These are phyloP conservation scores for Lathyrus tuberosus DNA, from an alignment of 306 rosid genomes.

Conservation along the genomic window DNA sequence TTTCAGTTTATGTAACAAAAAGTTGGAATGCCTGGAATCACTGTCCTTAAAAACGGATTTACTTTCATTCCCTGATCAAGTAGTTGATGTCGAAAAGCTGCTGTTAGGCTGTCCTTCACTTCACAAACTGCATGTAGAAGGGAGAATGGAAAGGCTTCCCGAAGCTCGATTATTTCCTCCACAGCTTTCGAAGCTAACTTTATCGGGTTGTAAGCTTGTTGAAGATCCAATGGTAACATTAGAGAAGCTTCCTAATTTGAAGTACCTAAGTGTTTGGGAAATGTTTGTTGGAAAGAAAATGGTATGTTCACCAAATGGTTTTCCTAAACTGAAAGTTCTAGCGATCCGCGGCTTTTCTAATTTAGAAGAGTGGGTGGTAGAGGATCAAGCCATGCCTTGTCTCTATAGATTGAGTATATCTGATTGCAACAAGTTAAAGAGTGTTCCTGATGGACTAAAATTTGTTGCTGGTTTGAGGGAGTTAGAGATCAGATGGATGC, in stretches of 20 bases:
- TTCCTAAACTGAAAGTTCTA: slow-evolving; percentile 52
- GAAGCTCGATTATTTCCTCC: background rate
- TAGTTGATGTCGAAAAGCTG: slow-evolving; percentile 39
- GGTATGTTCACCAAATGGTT: slow-evolving; percentile 48
- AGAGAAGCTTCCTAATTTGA: slow-evolving; percentile 52
- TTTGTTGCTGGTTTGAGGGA: slow-evolving; percentile 41
- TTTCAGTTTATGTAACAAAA: slow-evolving; percentile 34
- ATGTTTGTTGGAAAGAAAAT: slow-evolving; percentile 43
- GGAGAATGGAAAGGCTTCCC: slow-evolving; percentile 25
- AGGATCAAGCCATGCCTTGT: slow-evolving; percentile 45
- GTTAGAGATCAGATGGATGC: slow-evolving; percentile 49
- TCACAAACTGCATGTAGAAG: slow-evolving; percentile 39
- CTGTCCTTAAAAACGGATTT: slow-evolving; percentile 40
- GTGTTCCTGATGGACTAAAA: slow-evolving; percentile 56
- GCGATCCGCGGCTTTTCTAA: slow-evolving; percentile 28
- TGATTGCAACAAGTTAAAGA: slow-evolving; percentile 35
- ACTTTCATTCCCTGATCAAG: slow-evolving; percentile 50
- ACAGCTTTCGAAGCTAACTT: slow-evolving; percentile 46
- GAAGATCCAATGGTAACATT: slow-evolving; percentile 50
- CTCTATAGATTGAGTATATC: slow-evolving; percentile 41
- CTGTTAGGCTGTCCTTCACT: slow-evolving; percentile 54
- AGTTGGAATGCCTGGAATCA: slow-evolving; percentile 47
- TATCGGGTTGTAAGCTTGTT: slow-evolving; percentile 41
- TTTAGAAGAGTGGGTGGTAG: slow-evolving; percentile 55
- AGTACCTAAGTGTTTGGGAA: slow-evolving; percentile 46